Conservation (phyloP, 2,329 filamentous ascomycete genomes). For the Sarocladiaceae sp. region DNA sequence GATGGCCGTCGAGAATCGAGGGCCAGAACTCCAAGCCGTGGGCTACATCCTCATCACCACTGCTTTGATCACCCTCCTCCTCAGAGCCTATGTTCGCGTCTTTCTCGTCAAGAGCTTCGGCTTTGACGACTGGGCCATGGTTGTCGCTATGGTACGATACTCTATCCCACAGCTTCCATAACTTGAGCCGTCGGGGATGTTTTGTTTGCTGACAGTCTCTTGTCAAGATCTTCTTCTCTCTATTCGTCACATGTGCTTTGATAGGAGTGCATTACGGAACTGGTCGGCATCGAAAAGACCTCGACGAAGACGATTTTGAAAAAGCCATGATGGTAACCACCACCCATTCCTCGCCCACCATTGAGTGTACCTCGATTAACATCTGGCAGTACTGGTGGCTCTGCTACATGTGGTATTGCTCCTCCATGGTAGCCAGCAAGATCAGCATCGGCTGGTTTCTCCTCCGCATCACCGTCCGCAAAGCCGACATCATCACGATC, state of each 20-base stretch:
- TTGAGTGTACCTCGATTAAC: not conserved
- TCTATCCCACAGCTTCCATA: slow-evolving; percentile 4
- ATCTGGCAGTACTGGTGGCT: slow-evolving; percentile 27
- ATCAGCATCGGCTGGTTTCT: slow-evolving; percentile 37
- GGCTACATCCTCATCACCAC: slow-evolving; percentile 22
- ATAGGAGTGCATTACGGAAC: slow-evolving; percentile 33
- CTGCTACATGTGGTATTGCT: slow-evolving; percentile 30
- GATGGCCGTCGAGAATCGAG: slow-evolving; percentile 25
- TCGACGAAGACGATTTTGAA: slow-evolving; percentile 19
- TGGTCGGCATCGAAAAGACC: slow-evolving; percentile 28
- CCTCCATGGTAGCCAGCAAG: slow-evolving; percentile 31
- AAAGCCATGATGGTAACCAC: slow-evolving; percentile 28
- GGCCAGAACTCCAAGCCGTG: slow-evolving; percentile 26
- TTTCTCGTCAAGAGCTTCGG: slow-evolving; percentile 31
- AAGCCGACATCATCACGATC: slow-evolving; percentile 28
- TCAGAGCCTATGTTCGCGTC: slow-evolving; percentile 29
- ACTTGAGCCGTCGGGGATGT: not conserved
- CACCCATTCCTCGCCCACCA: not conserved
- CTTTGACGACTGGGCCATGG: slow-evolving; percentile 33
- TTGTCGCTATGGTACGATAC: slow-evolving; percentile 24
- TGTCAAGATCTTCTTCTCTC: slow-evolving; percentile 26
- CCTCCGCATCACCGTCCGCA: slow-evolving; percentile 30
- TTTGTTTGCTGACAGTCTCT: not conserved
- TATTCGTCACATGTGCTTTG: slow-evolving; percentile 27
- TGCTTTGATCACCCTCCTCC: slow-evolving; percentile 20